A percentile compares a stretch with the other conserved stretches of the same genome.
These are phyloP conservation scores for Leccinum imitatum DNA, from an alignment of 768 basidiomycete species.

Conservation along the genomic window DNA sequence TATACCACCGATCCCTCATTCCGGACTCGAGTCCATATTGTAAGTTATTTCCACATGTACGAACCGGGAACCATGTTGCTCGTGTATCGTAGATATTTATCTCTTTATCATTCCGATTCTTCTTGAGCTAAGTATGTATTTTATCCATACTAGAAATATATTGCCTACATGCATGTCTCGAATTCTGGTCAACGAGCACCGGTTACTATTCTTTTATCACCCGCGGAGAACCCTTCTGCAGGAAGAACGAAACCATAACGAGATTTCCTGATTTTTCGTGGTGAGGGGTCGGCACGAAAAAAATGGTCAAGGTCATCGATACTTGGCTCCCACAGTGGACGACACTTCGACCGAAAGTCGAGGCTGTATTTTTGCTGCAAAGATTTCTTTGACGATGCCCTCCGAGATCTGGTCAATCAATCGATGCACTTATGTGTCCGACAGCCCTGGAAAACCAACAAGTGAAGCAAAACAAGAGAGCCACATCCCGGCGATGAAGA, in stretches of 20 bases:
- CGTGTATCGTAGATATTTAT: background rate
- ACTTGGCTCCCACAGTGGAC: too few relatives aligned
- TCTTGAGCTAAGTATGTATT: background rate
- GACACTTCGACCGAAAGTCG: background rate
- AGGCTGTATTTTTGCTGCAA: background rate
- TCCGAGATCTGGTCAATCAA: constrained; percentile 37
- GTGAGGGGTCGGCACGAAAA: too few relatives aligned
- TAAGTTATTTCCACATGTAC: background rate
- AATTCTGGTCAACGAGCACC: background rate
- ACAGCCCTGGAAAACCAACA: constrained; percentile 26
- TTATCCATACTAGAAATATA: background rate
- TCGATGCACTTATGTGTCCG: constrained; percentile 35
- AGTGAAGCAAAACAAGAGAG: background rate
- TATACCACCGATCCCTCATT: too few relatives aligned
- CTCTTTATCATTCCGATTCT: background rate
- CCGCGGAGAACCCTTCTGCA: too few relatives aligned
- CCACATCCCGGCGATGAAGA: background rate
- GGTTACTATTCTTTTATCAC: too few relatives aligned
- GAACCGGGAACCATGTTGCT: background rate
- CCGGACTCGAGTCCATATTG: too few relatives aligned
- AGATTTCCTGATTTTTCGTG: too few relatives aligned
- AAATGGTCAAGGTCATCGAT: too few relatives aligned
- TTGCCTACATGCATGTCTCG: background rate
- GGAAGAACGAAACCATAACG: too few relatives aligned
- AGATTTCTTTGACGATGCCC: constrained; percentile 25